These are phyloP conservation scores for Articulospora tetracladia DNA, from an alignment of 495 filamentous ascomycete genomes.

Conservation along the genomic window DNA sequence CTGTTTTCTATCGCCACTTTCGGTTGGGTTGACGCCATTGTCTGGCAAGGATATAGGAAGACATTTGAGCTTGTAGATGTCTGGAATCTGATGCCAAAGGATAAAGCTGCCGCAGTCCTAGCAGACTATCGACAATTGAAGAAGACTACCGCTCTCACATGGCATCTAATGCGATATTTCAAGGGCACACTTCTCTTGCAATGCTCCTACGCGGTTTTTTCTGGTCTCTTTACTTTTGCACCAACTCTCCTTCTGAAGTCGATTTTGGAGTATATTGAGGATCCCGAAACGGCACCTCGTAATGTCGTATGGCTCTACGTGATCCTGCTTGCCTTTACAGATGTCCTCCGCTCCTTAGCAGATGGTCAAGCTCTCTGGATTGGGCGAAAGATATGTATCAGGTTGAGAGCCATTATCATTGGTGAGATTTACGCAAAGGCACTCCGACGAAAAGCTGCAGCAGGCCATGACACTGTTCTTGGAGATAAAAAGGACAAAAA, in stretches of 20 bases:
- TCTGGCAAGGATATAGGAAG: slow-evolving; percentile 87
- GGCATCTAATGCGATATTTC: slow-evolving; percentile 84
- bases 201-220: slow-evolving; percentile 71
- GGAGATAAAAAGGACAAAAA: slow-evolving; percentile 59
- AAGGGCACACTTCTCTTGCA: slow-evolving; percentile 71
- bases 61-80: slow-evolving; percentile 78
- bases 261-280: slow-evolving; percentile 90
- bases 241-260: slow-evolving; percentile 88
- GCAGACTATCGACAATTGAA: slow-evolving; percentile 79
- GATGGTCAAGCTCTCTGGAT: slow-evolving; percentile 90
- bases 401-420: slow-evolving; percentile 88
- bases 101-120: slow-evolving; percentile 78
- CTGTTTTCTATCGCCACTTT: slow-evolving; percentile 86
- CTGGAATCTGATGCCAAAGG: slow-evolving; percentile 85
- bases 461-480: slow-evolving; percentile 65
- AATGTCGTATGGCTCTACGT: slow-evolving; percentile 98
- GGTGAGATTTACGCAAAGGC: slow-evolving; percentile 98
- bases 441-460: slow-evolving; percentile 83
- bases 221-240: slow-evolving; percentile 79
- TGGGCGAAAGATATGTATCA: slow-evolving; percentile 90
- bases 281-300: slow-evolving; percentile 68
- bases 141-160: slow-evolving; percentile 76
- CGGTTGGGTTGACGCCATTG: slow-evolving; percentile 83
- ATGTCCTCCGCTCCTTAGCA: slow-evolving; percentile 69
- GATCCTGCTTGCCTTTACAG: slow-evolving; percentile 78